phyloP scores from a whole-genome alignment of 2,329 filamentous ascomycete species.

The Aspergillus felis region DNA sequence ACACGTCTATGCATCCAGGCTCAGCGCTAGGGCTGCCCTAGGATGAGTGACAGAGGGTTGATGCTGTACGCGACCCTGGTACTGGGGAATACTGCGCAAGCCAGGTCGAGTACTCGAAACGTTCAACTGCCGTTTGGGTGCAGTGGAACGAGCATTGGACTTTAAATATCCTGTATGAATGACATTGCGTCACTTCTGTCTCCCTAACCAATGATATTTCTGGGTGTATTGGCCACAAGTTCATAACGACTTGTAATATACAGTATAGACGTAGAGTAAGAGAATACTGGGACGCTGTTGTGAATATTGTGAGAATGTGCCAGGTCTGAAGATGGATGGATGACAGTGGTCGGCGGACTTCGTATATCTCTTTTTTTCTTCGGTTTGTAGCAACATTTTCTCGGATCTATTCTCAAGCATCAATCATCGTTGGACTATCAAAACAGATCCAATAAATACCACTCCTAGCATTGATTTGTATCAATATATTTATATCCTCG shows the following conservation, averaged over 20 bases:
- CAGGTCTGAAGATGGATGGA: background rate
- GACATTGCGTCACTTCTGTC: background rate
- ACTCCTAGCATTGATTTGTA: background rate
- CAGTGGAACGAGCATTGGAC: too few relatives aligned
- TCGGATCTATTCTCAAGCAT: background rate
- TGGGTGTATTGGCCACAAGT: background rate
- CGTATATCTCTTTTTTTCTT: background rate
- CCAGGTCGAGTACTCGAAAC: too few relatives aligned
- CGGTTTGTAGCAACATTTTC: background rate
- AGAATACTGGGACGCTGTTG: background rate
- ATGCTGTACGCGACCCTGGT: too few relatives aligned
- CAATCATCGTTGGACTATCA: background rate
- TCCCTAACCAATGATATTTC: background rate
- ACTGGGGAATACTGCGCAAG: too few relatives aligned
- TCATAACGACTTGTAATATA: background rate
- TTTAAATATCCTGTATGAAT: background rate
- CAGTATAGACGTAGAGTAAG: background rate
- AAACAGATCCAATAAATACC: background rate
- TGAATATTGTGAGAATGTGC: background rate
- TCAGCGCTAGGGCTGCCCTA: too few relatives aligned
- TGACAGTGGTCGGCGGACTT: background rate
- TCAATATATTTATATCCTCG: background rate
- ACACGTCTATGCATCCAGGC: background rate
- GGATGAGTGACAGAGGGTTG: too few relatives aligned
- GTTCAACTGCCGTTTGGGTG: too few relatives aligned